Evolutionary conservation across 768 basidiomycete genomes (phyloP), one percentile per base, ranked within the genome.

Genomic region (Phanerochaete carnosa): DNA sequence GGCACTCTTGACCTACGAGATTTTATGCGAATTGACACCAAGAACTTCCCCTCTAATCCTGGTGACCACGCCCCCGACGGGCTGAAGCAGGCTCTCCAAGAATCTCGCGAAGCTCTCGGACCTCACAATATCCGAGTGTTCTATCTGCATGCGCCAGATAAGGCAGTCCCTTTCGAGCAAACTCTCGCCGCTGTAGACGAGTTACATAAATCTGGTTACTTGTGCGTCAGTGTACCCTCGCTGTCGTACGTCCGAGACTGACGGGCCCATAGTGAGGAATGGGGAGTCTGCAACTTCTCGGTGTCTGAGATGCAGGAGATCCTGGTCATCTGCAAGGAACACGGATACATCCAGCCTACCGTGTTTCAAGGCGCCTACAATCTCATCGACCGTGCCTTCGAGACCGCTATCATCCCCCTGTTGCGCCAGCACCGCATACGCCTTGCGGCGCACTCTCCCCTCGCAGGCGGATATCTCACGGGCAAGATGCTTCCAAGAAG

Each of bases 81-180:
- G 22, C 66, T 87, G 8, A 74, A 82, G 22, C 75, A 75, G 39
- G 73, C 76, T 19, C 76, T 87, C 52, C 58, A 76, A 22, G 70
- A 64, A 7, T 87, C 85, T 0, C 71, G 85, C 46, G 70, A 76
- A 39, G 70, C 69, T 12, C 73, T 87, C n/a, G 75, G 78, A 35
- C 73, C 76, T 5, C 70, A 79, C 70, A 85, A 76, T 57, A 76
- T 74, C 23, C 75, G 80, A 4, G 79, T 80, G 15, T 77, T 83
- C 70, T 87, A 87, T 62, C 73, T 88, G 35, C 86, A 88, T 60
- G 82, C 77, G 12, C 86, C 86, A 0, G 85, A 88, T 66, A 76
- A 82, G 26, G 78, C 74, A 15, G 80, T 83, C 2, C 80, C 84
- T 0, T 86, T 82, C 57, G 81, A 83, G 64, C 76, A 82, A 7